Evolutionary conservation across 2,329 filamentous ascomycete species (phyloP).

Genomic region (Trichoderma koningiopsis): DNA sequence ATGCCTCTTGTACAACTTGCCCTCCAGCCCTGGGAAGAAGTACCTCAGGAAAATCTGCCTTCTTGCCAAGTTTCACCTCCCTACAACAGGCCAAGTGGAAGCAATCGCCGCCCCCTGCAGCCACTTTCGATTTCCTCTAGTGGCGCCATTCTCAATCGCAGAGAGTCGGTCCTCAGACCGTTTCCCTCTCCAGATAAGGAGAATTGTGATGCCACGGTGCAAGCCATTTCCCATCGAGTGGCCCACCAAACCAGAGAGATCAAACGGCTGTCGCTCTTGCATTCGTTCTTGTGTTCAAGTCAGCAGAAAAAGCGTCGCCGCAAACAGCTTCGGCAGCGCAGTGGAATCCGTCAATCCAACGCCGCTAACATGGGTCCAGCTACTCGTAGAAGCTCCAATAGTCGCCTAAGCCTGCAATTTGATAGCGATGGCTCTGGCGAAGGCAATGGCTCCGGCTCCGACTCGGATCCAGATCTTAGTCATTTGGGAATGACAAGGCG

Average conservation of each 20-base stretch:
- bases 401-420: constrained; percentile 43
- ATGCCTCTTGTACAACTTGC: constrained; percentile 15
- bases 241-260: constrained; percentile 23
- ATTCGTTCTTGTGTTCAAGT: background rate
- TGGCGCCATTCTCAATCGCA: constrained; percentile 30
- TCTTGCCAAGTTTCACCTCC: background rate
- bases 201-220: constrained; percentile 31
- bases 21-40: constrained; percentile 4
- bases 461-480: constrained; percentile 43
- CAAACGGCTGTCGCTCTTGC: constrained; percentile 25
- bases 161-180: constrained; percentile 31
- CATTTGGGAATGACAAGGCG: constrained; percentile 41
- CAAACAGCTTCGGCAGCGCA: constrained; percentile 1
- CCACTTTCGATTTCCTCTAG: constrained; percentile 33
- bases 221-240: constrained; percentile 28
- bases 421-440: constrained; percentile 42
- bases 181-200: constrained; percentile 36
- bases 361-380: constrained; percentile 34
- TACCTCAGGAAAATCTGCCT: constrained; percentile 18
- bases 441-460: constrained; percentile 43
- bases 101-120: constrained; percentile 34
- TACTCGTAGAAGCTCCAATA: constrained; percentile 34
- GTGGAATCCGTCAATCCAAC: background rate
- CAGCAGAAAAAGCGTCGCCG: constrained; percentile 9
- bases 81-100: constrained; percentile 12